Evolutionary conservation across 2,329 filamentous ascomycete genomes (phyloP).

Genomic region (Triangularia setosa): DNA sequence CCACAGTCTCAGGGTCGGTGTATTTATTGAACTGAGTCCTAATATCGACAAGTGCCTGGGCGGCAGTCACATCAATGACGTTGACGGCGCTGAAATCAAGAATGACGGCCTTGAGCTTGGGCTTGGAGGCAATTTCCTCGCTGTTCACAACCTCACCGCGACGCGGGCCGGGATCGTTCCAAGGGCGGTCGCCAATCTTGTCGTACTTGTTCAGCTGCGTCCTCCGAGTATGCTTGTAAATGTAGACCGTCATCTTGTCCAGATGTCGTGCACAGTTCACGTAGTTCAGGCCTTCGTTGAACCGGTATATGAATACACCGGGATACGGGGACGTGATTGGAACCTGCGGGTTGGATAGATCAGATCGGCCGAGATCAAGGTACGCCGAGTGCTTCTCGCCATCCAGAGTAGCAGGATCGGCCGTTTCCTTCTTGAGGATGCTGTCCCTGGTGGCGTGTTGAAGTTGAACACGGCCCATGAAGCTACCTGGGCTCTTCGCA

Average conservation of each 20-base stretch:
- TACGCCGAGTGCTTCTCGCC: slow-evolving; percentile 34
- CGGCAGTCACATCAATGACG: slow-evolving; percentile 53
- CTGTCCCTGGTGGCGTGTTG: slow-evolving; percentile 19
- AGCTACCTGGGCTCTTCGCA: slow-evolving; percentile 44
- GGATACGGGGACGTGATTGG: slow-evolving; percentile 42
- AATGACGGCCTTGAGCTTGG: slow-evolving; percentile 50
- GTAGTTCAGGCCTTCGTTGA: slow-evolving; percentile 51
- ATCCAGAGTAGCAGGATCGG: background rate
- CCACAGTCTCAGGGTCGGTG: slow-evolving; percentile 43
- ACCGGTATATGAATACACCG: slow-evolving; percentile 50
- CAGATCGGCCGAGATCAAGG: slow-evolving; percentile 38
- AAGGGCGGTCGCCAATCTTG: slow-evolving; percentile 44
- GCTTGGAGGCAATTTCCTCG: slow-evolving; percentile 35
- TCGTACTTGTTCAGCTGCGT: slow-evolving; percentile 37
- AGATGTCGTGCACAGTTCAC: slow-evolving; percentile 48
- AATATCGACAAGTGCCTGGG: slow-evolving; percentile 55
- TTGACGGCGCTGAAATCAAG: slow-evolving; percentile 57
- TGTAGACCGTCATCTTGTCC: slow-evolving; percentile 37
- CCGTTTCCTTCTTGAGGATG: slow-evolving; percentile 10
- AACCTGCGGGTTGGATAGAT: slow-evolving; percentile 44
- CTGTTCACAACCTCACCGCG: slow-evolving; percentile 32
- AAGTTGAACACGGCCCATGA: slow-evolving; percentile 39
- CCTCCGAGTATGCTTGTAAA: slow-evolving; percentile 39
- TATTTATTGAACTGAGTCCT: slow-evolving; percentile 52
- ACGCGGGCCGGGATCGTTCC: slow-evolving; percentile 50